A percentile compares a stretch with the other conserved stretches of the same genome.
Conservation (phyloP, 2,329 filamentous ascomycete genomes). For the Penicillium sp. region DNA sequence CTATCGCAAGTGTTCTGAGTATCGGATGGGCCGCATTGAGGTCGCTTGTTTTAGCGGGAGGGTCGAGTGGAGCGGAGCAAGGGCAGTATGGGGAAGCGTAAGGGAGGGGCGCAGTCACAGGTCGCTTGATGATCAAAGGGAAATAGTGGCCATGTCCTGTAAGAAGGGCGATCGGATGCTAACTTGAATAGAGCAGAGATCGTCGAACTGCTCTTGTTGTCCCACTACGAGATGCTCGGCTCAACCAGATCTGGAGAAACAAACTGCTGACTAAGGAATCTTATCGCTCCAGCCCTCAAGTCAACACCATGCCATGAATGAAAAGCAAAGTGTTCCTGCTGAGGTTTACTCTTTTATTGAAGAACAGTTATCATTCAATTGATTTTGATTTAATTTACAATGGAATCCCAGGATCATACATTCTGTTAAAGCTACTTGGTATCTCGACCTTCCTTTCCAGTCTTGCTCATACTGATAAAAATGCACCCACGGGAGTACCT, state of each 20-base stretch:
- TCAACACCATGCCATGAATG: background rate
- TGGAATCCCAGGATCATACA: background rate
- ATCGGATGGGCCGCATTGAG: slow-evolving; percentile 32
- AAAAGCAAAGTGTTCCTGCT: background rate
- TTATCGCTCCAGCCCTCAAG: background rate
- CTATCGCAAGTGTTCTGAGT: slow-evolving; percentile 26
- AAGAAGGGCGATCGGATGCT: background rate
- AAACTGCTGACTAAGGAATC: slow-evolving; percentile 21
- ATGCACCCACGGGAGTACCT: background rate
- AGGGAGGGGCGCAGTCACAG: slow-evolving; percentile 23
- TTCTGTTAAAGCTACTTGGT: background rate
- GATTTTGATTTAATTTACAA: background rate
- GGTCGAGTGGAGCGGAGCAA: slow-evolving; percentile 22
- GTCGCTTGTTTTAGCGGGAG: slow-evolving; percentile 9
- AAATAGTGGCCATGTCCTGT: background rate
- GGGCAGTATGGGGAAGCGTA: slow-evolving; percentile 21
- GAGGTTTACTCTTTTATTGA: background rate
- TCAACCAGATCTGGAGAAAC: slow-evolving; percentile 9
- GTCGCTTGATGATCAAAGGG: slow-evolving; percentile 13
- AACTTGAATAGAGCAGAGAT: slow-evolving; percentile 1
- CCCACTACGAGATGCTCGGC: slow-evolving; percentile 1
- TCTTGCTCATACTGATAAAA: background rate
- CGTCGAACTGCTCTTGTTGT: slow-evolving; percentile 2
- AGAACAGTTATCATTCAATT: background rate
- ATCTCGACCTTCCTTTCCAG: background rate